A percentile compares a stretch with the other conserved stretches of the same genome.
phyloP scores from a whole-genome alignment of 192 early-diverging fungal species.

The Geranomyces michiganensis region DNA sequence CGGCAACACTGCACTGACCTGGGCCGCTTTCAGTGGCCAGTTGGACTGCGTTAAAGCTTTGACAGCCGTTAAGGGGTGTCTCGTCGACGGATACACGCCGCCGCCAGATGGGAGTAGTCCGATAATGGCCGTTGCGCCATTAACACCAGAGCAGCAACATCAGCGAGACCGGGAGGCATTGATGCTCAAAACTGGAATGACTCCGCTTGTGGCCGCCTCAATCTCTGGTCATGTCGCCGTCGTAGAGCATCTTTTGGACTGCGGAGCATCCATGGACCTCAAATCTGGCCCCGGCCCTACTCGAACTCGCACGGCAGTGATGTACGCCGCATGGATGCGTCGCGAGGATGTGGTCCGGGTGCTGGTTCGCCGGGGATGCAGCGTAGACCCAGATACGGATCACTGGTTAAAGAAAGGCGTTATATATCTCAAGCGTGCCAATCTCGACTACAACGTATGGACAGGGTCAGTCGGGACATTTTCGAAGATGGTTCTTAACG shows the following conservation, averaged over 20 bases:
- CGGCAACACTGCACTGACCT: conserved; percentile 49
- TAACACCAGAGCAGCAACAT: background rate
- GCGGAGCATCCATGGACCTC: conserved; percentile 46
- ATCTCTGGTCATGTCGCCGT: conserved; percentile 39
- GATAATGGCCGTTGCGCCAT: conserved; percentile 15
- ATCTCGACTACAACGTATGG: conserved; percentile 43
- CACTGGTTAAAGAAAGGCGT: conserved; percentile 50
- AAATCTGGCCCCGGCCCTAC: conserved; percentile 34
- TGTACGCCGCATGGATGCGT: conserved; percentile 54
- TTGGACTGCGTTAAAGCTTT: conserved; percentile 39
- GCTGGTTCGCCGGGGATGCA: conserved; percentile 36
- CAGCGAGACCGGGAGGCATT: background rate
- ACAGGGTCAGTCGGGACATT: conserved; percentile 12
- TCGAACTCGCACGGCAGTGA: conserved; percentile 41
- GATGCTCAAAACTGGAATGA: conserved; percentile 24
- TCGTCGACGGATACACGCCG: conserved; percentile 8
- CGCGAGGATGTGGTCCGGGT: conserved; percentile 36
- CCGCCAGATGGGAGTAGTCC: background rate
- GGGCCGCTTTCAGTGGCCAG: conserved; percentile 42
- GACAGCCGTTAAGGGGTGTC: conserved; percentile 6
- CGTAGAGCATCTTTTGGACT: conserved; percentile 43
- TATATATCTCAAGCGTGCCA: conserved; percentile 39
- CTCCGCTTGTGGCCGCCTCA: conserved; percentile 52
- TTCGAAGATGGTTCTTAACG: background rate
- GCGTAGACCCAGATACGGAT: conserved; percentile 35